Evolutionary conservation across 2,329 filamentous ascomycete genomes (phyloP).

Genomic region (Trichoderma koningiopsis): DNA sequence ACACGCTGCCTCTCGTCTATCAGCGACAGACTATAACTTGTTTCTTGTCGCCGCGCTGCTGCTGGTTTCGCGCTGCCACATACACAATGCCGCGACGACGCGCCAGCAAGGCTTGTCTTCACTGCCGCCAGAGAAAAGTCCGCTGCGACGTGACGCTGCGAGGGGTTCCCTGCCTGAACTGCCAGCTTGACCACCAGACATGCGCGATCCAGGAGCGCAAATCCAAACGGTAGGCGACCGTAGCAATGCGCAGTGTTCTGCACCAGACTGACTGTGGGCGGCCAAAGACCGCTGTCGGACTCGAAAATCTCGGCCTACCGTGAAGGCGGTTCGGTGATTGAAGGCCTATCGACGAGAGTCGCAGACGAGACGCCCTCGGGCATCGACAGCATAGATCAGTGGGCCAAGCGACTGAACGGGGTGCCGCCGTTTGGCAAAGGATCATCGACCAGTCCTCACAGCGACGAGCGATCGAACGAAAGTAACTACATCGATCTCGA

Average conservation of each 20-base stretch:
- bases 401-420: slow-evolving; percentile 4
- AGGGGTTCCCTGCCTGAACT: slow-evolving; percentile 28
- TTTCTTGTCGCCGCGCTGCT: neutral
- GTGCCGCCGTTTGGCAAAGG: neutral
- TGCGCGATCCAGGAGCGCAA: slow-evolving; percentile 23
- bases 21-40: neutral
- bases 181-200: slow-evolving; percentile 24
- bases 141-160: slow-evolving; percentile 28
- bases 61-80: no score
- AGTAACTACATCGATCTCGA: neutral
- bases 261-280: neutral
- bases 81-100: slow-evolving; percentile 19
- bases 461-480: neutral
- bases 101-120: slow-evolving; percentile 21
- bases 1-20: neutral
- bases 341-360: neutral
- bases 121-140: slow-evolving; percentile 26
- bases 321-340: neutral
- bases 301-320: neutral
- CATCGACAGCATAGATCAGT: slow-evolving; percentile 21
- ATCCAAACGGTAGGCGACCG: slow-evolving; percentile 20
- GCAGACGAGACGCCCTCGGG: slow-evolving; percentile 8
- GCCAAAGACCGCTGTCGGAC: neutral
- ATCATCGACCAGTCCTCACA: neutral
- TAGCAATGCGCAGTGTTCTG: neutral